Conservation (phyloP, 1,284 basidiomycete species). For the Irpex lacteus region DNA sequence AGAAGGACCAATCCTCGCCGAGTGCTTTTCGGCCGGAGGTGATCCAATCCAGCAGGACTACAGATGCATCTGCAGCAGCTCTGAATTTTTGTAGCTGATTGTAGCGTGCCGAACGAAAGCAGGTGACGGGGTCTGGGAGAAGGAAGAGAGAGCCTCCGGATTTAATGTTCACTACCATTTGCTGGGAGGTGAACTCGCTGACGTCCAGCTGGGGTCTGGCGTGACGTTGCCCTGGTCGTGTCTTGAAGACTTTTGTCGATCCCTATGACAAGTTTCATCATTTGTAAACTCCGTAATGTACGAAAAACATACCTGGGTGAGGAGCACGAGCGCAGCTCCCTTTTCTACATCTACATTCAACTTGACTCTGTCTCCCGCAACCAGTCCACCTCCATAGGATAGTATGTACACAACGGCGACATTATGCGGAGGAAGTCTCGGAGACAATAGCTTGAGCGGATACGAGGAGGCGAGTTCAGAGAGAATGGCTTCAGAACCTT, state of each 20-base stretch:
- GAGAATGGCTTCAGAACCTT: slow-evolving; percentile 62
- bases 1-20: slow-evolving; percentile 90
- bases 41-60: slow-evolving; percentile 85
- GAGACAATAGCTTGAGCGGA: slow-evolving; percentile 88
- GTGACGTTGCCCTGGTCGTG: slow-evolving; percentile 46
- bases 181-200: slow-evolving; percentile 38
- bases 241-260: slow-evolving; percentile 93
- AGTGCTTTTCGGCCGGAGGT: slow-evolving; percentile 79
- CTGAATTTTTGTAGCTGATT: slow-evolving; percentile 76
- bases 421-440: slow-evolving; percentile 44
- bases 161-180: slow-evolving; percentile 54
- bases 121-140: slow-evolving; percentile 92
- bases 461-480: slow-evolving; percentile 80
- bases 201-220: slow-evolving; percentile 19
- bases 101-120: slow-evolving; percentile 82
- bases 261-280: slow-evolving; percentile 48
- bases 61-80: slow-evolving; percentile 58
- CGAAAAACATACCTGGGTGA: slow-evolving; percentile 73
- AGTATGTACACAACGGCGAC: slow-evolving; percentile 80
- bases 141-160: slow-evolving; percentile 63
- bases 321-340: slow-evolving; percentile 57
- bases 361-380: slow-evolving; percentile 80
- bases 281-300: slow-evolving; percentile 3
- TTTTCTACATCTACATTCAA: slow-evolving; percentile 63
- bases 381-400: slow-evolving; percentile 91